Percentiles rank a stretch among this genome's conserved stretches.
Conservation (phyloP, 495 filamentous ascomycete species). For the Bryoglossum gracile region DNA sequence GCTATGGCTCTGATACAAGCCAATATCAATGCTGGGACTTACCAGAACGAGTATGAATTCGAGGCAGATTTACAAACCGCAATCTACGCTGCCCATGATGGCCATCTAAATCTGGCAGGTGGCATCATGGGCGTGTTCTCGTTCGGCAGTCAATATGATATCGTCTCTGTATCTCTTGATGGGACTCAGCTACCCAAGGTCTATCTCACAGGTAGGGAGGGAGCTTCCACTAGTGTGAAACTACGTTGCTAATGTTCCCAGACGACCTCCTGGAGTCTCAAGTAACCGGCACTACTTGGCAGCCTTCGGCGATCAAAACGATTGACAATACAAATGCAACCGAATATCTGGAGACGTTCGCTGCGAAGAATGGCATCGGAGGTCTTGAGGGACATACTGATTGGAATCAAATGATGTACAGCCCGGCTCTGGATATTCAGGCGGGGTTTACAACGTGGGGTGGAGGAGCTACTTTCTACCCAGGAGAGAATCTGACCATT, state of each 20-base stretch:
- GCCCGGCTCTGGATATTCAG: slow-evolving; percentile 36
- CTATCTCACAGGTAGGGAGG: slow-evolving; percentile 31
- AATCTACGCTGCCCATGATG: slow-evolving; percentile 38
- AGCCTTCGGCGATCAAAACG: slow-evolving; percentile 34
- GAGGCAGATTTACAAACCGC: slow-evolving; percentile 40
- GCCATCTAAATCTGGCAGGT: slow-evolving; percentile 35
- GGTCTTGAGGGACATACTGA: slow-evolving; percentile 41
- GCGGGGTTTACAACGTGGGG: slow-evolving; percentile 29
- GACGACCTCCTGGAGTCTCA: not conserved
- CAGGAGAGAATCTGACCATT: slow-evolving; percentile 37
- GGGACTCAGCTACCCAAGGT: slow-evolving; percentile 41
- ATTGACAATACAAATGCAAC: slow-evolving; percentile 39
- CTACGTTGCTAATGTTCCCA: too few relatives aligned
- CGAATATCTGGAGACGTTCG: slow-evolving; percentile 36
- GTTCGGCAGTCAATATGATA: slow-evolving; percentile 36
- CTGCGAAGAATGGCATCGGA: slow-evolving; percentile 32
- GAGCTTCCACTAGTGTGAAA: too few relatives aligned
- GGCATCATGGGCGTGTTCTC: slow-evolving; percentile 38
- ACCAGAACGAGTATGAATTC: slow-evolving; percentile 44
- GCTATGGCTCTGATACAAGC: slow-evolving; percentile 37
- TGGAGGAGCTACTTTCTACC: slow-evolving; percentile 39
- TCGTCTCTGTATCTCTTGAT: slow-evolving; percentile 44
- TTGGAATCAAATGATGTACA: slow-evolving; percentile 44
- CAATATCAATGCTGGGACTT: slow-evolving; percentile 32
- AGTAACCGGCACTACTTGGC: slow-evolving; percentile 14